Conservation (phyloP, 2,329 filamentous ascomycete species). For the Penicillium olsonii region DNA sequence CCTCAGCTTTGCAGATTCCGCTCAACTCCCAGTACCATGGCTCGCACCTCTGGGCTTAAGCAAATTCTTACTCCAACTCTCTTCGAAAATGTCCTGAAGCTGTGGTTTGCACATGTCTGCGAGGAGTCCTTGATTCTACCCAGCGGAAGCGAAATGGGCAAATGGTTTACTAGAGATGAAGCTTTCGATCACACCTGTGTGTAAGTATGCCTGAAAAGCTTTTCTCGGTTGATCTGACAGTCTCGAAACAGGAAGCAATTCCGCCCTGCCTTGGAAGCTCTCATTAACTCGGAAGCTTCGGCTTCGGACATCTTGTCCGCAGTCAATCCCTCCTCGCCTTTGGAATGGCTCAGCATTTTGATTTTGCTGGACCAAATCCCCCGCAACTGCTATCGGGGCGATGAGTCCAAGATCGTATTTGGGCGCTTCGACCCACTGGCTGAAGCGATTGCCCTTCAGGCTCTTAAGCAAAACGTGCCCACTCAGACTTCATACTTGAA, state of each 20-base stretch:
- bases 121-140: constrained; percentile 21
- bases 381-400: constrained; percentile 61
- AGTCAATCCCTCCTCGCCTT: constrained; percentile 13
- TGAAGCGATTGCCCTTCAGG: constrained; percentile 45
- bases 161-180: constrained; percentile 21
- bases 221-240: not conserved
- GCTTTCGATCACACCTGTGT: constrained; percentile 22
- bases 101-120: constrained; percentile 27
- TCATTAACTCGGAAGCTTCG: constrained; percentile 16
- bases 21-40: constrained; percentile 10
- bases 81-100: constrained; percentile 19
- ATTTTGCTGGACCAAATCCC: constrained; percentile 65
- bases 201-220: constrained; percentile 11
- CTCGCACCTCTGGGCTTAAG: constrained; percentile 8
- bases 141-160: constrained; percentile 17
- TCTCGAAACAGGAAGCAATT: constrained; percentile 17
- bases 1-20: not conserved
- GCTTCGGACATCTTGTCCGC: constrained; percentile 17
- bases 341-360: constrained; percentile 49
- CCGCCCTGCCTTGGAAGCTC: constrained; percentile 18
- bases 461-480: constrained; percentile 35
- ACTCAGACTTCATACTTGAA: constrained; percentile 31
- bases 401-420: constrained; percentile 52
- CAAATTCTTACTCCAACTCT: constrained; percentile 20
- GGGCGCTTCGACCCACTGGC: constrained; percentile 59